Conservation (phyloP, 805 yeast species). For the Wickerhamiella brachini region DNA sequence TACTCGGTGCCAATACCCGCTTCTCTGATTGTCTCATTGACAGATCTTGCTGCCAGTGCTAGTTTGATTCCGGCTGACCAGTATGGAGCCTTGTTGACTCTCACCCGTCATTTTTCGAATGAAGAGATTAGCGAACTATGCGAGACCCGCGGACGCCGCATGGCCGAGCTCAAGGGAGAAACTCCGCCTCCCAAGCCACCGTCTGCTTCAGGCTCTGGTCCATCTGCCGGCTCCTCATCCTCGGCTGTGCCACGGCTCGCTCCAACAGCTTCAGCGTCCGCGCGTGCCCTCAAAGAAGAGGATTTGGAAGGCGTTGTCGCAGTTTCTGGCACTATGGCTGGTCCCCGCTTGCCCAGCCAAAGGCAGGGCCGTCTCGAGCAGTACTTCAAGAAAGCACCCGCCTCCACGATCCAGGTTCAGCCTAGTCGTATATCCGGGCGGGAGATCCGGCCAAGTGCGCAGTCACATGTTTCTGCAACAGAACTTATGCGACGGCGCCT, state of each 20-base stretch:
- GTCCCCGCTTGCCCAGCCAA: background rate
- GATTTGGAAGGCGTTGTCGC: background rate
- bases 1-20: background rate
- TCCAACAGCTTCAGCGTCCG: no score
- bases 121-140: conserved; percentile 8
- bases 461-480: background rate
- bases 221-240: no score
- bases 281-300: background rate
- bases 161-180: background rate
- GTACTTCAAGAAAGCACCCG: background rate
- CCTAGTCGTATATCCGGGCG: background rate
- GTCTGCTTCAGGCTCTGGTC: background rate
- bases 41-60: background rate
- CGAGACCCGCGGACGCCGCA: background rate
- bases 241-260: no score
- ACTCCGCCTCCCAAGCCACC: background rate
- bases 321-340: background rate
- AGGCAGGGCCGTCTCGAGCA: background rate
- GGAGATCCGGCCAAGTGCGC: conserved; percentile 4
- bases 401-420: no score
- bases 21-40: background rate
- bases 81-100: conserved; percentile 1
- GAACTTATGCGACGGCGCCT: background rate
- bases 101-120: conserved; percentile 7
- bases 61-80: background rate